A percentile compares a stretch with the other conserved stretches of the same genome.
phyloP scores from a whole-genome alignment of 1,284 basidiomycete genomes.

The Pseudozyma thailandica region DNA sequence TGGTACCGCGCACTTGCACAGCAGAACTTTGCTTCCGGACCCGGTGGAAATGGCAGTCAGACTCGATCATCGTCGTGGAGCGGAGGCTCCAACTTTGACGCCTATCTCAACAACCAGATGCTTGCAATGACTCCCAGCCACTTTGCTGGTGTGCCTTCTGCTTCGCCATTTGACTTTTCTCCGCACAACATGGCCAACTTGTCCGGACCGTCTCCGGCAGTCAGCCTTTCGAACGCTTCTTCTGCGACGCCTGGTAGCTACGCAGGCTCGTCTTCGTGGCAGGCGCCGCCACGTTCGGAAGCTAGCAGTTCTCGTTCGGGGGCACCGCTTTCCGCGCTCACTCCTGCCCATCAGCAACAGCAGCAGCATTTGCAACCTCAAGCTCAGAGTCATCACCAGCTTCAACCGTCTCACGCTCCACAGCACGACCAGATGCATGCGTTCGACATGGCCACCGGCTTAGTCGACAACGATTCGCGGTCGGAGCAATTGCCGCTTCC shows the following conservation, averaged over 20 bases:
- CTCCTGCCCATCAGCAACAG: neutral
- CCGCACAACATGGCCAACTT: slow-evolving; percentile 19
- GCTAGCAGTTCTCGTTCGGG: slow-evolving; percentile 23
- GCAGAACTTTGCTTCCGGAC: slow-evolving; percentile 17
- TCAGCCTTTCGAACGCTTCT: slow-evolving; percentile 26
- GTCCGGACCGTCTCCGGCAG: slow-evolving; percentile 19
- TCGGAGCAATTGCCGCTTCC: slow-evolving; percentile 26
- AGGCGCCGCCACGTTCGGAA: slow-evolving; percentile 15
- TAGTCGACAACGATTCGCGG: slow-evolving; percentile 4
- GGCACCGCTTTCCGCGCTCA: slow-evolving; percentile 15
- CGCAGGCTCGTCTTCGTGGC: slow-evolving; percentile 33
- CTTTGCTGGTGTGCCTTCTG: slow-evolving; percentile 20
- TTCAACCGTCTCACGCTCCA: slow-evolving; percentile 1
- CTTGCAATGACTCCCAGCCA: slow-evolving; percentile 37
- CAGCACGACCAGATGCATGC: slow-evolving; percentile 17
- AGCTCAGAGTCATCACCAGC: slow-evolving; percentile 1
- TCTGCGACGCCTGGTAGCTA: slow-evolving; percentile 35
- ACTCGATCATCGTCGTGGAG: slow-evolving; percentile 38
- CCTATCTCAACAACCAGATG: slow-evolving; percentile 39
- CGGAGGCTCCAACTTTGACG: slow-evolving; percentile 37
- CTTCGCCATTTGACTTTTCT: slow-evolving; percentile 38
- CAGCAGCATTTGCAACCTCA: slow-evolving; percentile 9
- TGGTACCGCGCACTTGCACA: slow-evolving; percentile 36
- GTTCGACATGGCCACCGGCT: slow-evolving; percentile 19
- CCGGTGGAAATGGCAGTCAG: slow-evolving; percentile 15